Evolutionary conservation across 345 rosid species (phyloP), one percentile per base, ranked within the genome.

Genomic region (Mercurialis annua): DNA sequence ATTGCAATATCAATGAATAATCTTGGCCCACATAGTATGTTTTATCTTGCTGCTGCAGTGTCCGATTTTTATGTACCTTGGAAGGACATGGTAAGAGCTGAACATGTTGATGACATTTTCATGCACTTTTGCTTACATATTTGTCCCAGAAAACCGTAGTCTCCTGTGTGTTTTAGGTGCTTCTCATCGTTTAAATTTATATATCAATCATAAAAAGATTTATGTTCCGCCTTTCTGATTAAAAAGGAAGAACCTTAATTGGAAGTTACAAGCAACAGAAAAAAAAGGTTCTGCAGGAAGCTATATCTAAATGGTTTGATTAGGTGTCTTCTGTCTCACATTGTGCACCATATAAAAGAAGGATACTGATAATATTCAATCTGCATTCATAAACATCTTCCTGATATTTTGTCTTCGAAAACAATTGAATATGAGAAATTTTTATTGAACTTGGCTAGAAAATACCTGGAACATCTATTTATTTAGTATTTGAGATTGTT

Each of bases 41-140:
- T 87, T 78, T 89, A 87, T 83, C 92, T 86, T 57, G 96, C 97
- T 59, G 96, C 97, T 74, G 99, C 98, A 20, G 96, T 87, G 18
- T 93, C 98, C 8, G 98, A 89, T 79, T 93, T 93, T 65, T 89
- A 90, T 70, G 91, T 86, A 63, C 96, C 97, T 17, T 94, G 99
- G 99, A 65, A 79, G 26, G 87, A 86, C 85, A 86, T 91, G 96
- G 98, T 91, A 91, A 86, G 75, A 56, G 31, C 59, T 46, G 14
- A 27, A 50, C 67, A 18, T 17, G 29, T 27, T 29, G 18, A 23
- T 0, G 14, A 8, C 24, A 33, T 58, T 20, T 2, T 58, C 8
- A 60, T 43, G 36, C 31, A 31, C 53, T 55, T 65, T 29, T 64
- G 48, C 2, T 33, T 46, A n/a, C 6, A n/a, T n/a, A 38, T 52